Evolutionary conservation across 495 filamentous ascomycete genomes (phyloP), one percentile per base, ranked within the genome.

Genomic region (Beverwykella pulmonaria): DNA sequence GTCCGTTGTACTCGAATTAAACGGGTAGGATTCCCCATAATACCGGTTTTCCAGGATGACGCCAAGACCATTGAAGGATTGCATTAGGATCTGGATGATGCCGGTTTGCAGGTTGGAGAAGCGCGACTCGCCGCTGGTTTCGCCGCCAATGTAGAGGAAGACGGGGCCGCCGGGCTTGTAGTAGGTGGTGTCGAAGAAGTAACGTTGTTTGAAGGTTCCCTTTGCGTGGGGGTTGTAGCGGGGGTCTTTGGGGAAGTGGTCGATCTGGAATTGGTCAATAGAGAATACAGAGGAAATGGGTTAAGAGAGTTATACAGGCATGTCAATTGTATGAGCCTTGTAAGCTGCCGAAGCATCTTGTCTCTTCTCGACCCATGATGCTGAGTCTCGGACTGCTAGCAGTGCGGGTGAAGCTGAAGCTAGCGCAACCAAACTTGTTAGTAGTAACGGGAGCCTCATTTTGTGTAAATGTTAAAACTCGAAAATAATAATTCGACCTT

Each of bases 241-340:
- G 6, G 83, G 81, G 61, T 88, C 84, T 72, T 90, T 88, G 74
- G 87, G 86, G 78, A 90, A 92, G 69, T 92, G 87, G 76, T 92
- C 88, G 36, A 91, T 79, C 60, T 67, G 53, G 20, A 22, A 48
- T 29, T 41, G 2, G 15, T 58, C 52, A 61, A 54, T 41, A 12
- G 30, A 34, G 12, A 20, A 41, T 36, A 3, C 47, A 8, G 8
- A 4, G 20, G 15, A 14, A 22, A 7, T 25, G 25, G 5, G 25
- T 7, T 15, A 30, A 55, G 14, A 19, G 12, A 1, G 6, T 2
- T 54, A 20, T 54, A 69, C 60, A 4, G 66, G 66, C 61, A 57
- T 50, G 27, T 69, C 61, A 36, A 69, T 69, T 19, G 54, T 59
- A 48, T 64, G 50, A 27, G 54, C 47, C 29, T 58, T 20, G 32